These are phyloP conservation scores for Venturia pyrina DNA, from an alignment of 2,329 filamentous ascomycete genomes.

Conservation along the genomic window DNA sequence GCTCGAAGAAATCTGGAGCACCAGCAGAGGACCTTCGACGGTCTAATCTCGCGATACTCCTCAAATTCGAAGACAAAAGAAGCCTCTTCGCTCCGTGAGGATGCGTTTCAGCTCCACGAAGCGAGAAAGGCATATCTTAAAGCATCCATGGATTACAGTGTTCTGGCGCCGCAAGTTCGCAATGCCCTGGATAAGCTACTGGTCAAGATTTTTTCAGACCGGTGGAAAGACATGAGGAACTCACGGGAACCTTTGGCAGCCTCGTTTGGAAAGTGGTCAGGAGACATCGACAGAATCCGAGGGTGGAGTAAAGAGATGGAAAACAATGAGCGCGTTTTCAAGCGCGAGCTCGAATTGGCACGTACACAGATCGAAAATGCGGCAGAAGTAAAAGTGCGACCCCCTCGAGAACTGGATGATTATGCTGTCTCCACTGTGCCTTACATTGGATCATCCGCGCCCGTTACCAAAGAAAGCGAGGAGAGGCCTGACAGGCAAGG, in stretches of 20 bases:
- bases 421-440: constrained; percentile 90
- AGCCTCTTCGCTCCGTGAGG: constrained; percentile 78
- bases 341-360: constrained; percentile 67
- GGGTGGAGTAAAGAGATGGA: constrained; percentile 96
- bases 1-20: constrained; percentile 64
- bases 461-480: constrained; percentile 41
- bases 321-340: constrained; percentile 72
- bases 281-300: constrained; percentile 82
- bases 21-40: constrained; percentile 76
- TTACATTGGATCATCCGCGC: constrained; percentile 58
- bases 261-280: constrained; percentile 55
- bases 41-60: constrained; percentile 69
- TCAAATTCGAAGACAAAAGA: constrained; percentile 89
- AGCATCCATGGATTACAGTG: constrained; percentile 86
- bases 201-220: constrained; percentile 72
- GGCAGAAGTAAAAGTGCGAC: constrained; percentile 60
- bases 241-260: constrained; percentile 55
- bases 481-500: constrained; percentile 72
- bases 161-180: constrained; percentile 76
- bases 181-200: constrained; percentile 77
- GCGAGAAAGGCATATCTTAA: constrained; percentile 83
- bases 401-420: constrained; percentile 85
- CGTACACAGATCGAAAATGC: constrained; percentile 73
- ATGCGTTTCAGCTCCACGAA: constrained; percentile 93
- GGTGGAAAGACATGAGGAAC: constrained; percentile 77